A percentile compares a stretch with the other conserved stretches of the same genome.
phyloP scores from a whole-genome alignment of 2,329 filamentous ascomycete genomes.

The Lasiodiplodia citricola region DNA sequence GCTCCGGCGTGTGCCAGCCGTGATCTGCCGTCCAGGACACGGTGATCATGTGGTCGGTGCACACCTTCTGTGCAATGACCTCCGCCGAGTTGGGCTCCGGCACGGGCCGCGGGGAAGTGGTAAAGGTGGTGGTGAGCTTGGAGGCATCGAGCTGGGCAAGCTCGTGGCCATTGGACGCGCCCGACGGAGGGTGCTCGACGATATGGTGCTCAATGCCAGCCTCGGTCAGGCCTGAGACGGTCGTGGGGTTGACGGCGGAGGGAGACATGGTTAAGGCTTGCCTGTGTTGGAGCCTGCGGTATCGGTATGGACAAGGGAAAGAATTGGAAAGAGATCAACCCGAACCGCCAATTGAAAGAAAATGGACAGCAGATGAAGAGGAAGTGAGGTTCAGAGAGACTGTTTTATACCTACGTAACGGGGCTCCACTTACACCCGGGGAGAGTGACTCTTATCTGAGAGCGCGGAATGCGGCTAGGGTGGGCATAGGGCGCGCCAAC shows the following conservation, averaged over 20 bases:
- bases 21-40: conserved; percentile 66
- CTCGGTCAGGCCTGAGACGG: conserved; percentile 40
- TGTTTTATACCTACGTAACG: conserved; percentile 9
- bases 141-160: conserved; percentile 52
- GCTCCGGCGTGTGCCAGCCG: conserved; percentile 76
- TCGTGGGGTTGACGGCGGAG: conserved; percentile 31
- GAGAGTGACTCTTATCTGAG: conserved; percentile 20
- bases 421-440: background rate
- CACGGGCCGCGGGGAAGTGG: conserved; percentile 47
- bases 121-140: conserved; percentile 48
- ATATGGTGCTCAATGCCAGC: conserved; percentile 40
- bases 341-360: background rate
- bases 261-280: background rate
- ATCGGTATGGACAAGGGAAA: background rate
- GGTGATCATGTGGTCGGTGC: conserved; percentile 89
- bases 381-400: background rate
- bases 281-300: background rate
- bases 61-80: conserved; percentile 48
- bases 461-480: background rate
- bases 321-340: background rate
- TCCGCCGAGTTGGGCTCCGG: conserved; percentile 49
- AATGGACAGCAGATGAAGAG: background rate
- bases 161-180: conserved; percentile 29
- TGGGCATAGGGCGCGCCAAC: conserved; percentile 11
- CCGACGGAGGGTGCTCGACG: conserved; percentile 20